phyloP scores from a whole-genome alignment of 2,329 filamentous ascomycete species.

The Xylaria sp. region DNA sequence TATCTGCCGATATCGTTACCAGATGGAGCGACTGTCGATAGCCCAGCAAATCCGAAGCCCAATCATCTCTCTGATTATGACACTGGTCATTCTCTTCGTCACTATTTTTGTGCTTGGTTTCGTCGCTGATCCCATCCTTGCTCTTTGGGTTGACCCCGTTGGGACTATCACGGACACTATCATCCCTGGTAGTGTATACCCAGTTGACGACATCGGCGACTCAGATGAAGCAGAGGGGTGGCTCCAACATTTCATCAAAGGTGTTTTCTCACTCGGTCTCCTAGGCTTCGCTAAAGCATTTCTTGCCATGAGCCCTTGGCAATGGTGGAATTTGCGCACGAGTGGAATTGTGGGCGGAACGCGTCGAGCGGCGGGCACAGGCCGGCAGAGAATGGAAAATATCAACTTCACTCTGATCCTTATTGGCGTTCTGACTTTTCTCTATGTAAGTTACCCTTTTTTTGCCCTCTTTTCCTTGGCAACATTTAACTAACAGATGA shows the following conservation, averaged over 20 bases:
- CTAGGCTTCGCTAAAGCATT: constrained; percentile 87
- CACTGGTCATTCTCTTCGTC: constrained; percentile 74
- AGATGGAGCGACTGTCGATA: constrained; percentile 80
- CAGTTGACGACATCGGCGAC: constrained; percentile 56
- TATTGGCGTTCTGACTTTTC: constrained; percentile 82
- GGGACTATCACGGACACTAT: constrained; percentile 68
- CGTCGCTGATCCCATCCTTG: constrained; percentile 90
- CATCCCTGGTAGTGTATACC: constrained; percentile 54
- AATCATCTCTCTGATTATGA: constrained; percentile 75
- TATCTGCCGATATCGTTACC: constrained; percentile 87
- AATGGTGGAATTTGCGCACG: constrained; percentile 79
- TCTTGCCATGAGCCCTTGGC: constrained; percentile 77
- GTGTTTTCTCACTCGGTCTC: constrained; percentile 87
- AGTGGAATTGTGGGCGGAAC: constrained; percentile 66
- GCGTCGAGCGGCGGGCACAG: constrained; percentile 69
- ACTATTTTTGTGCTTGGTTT: constrained; percentile 88
- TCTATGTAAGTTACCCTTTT: constrained; percentile 68
- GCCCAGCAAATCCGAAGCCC: constrained; percentile 75
- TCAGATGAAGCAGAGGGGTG: constrained; percentile 70
- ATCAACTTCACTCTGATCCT: constrained; percentile 83
- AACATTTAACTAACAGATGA: constrained; percentile 25
- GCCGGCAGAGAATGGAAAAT: constrained; percentile 80
- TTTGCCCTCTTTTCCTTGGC: not conserved
- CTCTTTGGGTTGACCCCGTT: constrained; percentile 84
- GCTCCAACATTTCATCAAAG: constrained; percentile 88